Evolutionary conservation across 176 grass and related monocot species (phyloP).

Genomic region (Zea mays): DNA sequence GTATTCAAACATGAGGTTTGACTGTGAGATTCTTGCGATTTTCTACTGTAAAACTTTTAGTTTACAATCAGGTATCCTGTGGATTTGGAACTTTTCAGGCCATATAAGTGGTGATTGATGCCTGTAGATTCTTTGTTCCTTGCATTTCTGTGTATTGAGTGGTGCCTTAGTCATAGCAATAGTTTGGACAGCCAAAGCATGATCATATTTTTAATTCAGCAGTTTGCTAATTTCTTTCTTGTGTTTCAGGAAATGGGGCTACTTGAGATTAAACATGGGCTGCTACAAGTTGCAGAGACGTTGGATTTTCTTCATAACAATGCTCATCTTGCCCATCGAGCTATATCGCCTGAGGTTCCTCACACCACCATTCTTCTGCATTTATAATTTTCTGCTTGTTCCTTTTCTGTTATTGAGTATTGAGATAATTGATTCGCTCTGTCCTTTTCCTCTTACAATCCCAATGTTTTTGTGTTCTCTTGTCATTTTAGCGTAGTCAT

Average conservation of each 20-base stretch:
- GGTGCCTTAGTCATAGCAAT: not conserved
- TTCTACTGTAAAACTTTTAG: not conserved
- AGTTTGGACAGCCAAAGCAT: not conserved
- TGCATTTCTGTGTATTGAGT: not conserved
- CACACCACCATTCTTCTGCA: constrained; percentile 12
- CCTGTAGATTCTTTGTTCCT: not conserved
- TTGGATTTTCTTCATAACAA: constrained; percentile 99
- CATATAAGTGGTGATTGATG: constrained; percentile 9
- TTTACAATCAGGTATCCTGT: not conserved
- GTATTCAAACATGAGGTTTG: not conserved
- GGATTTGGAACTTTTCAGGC: not conserved
- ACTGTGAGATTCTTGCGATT: not conserved
- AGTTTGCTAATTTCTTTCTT: constrained; percentile 2
- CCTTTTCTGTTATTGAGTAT: constrained; percentile 40
- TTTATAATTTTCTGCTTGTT: constrained; percentile 28
- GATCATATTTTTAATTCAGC: not conserved
- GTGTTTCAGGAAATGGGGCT: constrained; percentile 86
- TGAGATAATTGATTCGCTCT: constrained; percentile 7
- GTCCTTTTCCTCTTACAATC: not conserved
- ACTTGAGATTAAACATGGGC: constrained; percentile 94
- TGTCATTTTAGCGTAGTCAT: not conserved
- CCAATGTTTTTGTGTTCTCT: not conserved
- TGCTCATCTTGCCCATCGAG: constrained; percentile 90
- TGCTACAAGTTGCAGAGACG: constrained; percentile 93
- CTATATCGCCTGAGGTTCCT: constrained; percentile 92